A percentile compares a stretch with the other conserved stretches of the same genome.
Conservation (phyloP, 2,329 filamentous ascomycete species). For the Talaromyces verruculosus region DNA sequence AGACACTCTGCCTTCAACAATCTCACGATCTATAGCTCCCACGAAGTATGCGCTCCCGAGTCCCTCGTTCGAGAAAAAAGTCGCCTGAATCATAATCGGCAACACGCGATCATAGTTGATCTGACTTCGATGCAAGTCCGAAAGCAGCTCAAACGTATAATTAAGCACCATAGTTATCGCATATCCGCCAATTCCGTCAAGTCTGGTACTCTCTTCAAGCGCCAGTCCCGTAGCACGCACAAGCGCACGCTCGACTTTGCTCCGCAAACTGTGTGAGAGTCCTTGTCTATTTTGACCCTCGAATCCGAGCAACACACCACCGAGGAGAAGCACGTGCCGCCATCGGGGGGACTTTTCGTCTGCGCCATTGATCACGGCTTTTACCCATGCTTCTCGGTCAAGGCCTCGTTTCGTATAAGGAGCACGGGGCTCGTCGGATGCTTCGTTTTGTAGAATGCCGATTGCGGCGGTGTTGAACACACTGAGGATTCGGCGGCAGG, state of each 20-base stretch:
- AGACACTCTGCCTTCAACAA: slow-evolving; percentile 52
- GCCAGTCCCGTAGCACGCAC: slow-evolving; percentile 76
- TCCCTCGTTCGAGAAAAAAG: slow-evolving; percentile 69
- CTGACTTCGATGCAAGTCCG: slow-evolving; percentile 57
- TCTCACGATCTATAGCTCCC: slow-evolving; percentile 65
- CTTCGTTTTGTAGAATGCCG: slow-evolving; percentile 52
- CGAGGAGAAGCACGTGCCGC: slow-evolving; percentile 80
- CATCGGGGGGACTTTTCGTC: slow-evolving; percentile 67
- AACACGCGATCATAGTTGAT: slow-evolving; percentile 70
- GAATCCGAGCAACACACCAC: slow-evolving; percentile 75
- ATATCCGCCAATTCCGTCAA: slow-evolving; percentile 51
- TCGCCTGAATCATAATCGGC: slow-evolving; percentile 65
- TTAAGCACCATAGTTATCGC: slow-evolving; percentile 70
- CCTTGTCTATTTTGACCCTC: slow-evolving; percentile 63
- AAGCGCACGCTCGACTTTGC: slow-evolving; percentile 69
- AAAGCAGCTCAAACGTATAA: slow-evolving; percentile 72
- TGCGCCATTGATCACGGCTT: slow-evolving; percentile 59
- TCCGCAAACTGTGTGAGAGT: slow-evolving; percentile 63
- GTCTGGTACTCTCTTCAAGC: slow-evolving; percentile 56
- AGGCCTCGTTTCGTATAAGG: slow-evolving; percentile 50
- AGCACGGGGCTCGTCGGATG: slow-evolving; percentile 36
- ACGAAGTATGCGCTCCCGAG: slow-evolving; percentile 76
- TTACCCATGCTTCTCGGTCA: slow-evolving; percentile 57
- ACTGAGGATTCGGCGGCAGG: slow-evolving; percentile 58
- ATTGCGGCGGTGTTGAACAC: slow-evolving; percentile 63